Evolutionary conservation across 768 basidiomycete species (phyloP).

Genomic region (Pulveroboletus sp.): DNA sequence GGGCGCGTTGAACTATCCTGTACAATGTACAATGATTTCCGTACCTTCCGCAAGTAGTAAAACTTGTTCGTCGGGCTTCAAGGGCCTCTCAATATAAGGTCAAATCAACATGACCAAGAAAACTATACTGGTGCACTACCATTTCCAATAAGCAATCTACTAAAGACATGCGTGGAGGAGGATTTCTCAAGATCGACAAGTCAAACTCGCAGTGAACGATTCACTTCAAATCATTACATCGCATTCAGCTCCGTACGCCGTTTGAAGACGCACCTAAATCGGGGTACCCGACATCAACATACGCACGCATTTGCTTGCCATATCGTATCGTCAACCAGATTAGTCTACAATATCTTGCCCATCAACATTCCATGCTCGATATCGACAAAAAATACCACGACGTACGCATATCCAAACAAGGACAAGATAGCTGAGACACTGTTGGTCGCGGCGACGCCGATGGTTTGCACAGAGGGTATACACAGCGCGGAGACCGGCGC

Average conservation of each 20-base stretch:
- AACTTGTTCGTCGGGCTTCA: too few species aligned
- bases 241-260: background rate
- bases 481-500: conserved; percentile 12
- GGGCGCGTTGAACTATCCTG: too few species aligned
- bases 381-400: conserved; percentile 5
- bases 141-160: too few species aligned
- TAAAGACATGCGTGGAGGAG: too few species aligned
- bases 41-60: too few species aligned
- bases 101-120: too few species aligned
- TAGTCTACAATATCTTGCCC: conserved; percentile 39
- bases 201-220: too few species aligned
- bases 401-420: conserved; percentile 55
- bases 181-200: too few species aligned
- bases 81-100: too few species aligned
- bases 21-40: too few species aligned
- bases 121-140: too few species aligned
- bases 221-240: too few species aligned
- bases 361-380: background rate
- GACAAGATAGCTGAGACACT: conserved; percentile 43
- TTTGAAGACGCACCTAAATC: conserved; percentile 6
- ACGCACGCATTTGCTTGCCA: conserved; percentile 55
- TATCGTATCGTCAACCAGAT: conserved; percentile 53
- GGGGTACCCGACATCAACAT: conserved; percentile 56
- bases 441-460: conserved; percentile 53
- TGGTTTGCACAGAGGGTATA: conserved; percentile 44